Evolutionary conservation across 176 grass and related monocot genomes (phyloP), one percentile per base, ranked within the genome.

Genomic region (Thinopyrum elongatum): DNA sequence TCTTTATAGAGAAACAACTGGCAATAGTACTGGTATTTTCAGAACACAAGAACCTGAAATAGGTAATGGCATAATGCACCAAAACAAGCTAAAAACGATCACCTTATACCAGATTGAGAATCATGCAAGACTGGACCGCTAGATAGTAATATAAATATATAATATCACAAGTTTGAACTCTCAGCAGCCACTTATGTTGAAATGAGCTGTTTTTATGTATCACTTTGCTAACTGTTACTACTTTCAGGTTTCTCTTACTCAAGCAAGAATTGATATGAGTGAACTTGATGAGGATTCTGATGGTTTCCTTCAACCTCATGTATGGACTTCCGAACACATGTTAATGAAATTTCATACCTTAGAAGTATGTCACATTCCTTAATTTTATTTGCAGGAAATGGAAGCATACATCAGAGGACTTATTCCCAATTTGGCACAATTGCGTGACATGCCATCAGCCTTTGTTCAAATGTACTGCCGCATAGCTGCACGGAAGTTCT

Each of bases 191-290:
- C 1, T 58, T 88, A 68, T 51, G 76, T 75, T 83, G 17, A 84
- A 84, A 61, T 47, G 21, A 41, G 10, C 39, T 80, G 23, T 44
- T 80, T 47, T 42, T 67, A 26, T 36, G 22, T 27, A 65, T 53
- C 63, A 76, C 62, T 80, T 62, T 78, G 8, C 17, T 80, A 87
- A 51, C 60, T 60, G 26, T 85, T 87, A 39, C 47, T 74, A 61
- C 28, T 66, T 79, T 57, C 88, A 99, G 97, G 97, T 99, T 87
- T 99, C 97, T 85, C 94, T 99, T 87, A 99, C 97, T 46, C 97
- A 99, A 89, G 97, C 97, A 88, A 94, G 97, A 81, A 99, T 99
- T 75, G 97, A 99, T 88, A 99, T 99, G 97, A 99, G 97, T 78
- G 97, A 99, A 86, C 94, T 99, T 9, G 97, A 99, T 86, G 97